Evolutionary conservation across 1,284 basidiomycete species (phyloP), one percentile per base, ranked within the genome.

Genomic region (Leccinum proximum): DNA sequence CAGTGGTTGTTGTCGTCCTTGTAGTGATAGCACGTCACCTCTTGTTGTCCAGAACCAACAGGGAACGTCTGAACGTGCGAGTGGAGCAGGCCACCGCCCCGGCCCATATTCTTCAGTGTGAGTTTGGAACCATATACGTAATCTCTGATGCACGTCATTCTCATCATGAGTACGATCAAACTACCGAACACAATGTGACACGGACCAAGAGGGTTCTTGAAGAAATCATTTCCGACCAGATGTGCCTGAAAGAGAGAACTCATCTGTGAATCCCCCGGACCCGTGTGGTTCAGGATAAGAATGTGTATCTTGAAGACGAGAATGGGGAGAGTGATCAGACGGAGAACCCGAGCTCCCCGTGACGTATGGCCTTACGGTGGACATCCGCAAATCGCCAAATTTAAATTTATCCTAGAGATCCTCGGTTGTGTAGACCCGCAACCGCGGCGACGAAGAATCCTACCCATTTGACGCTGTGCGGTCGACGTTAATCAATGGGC

Each of bases 1-100:
- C 94, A 99, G 62, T 98, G 86, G 79, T 99, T 99, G 84, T 99
- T 99, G 65, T 89, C 87, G 77, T 99, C 97, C 79, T 97, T 97
- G 87, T 99, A 98, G 81, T 99, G 97, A 78, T 99, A 99, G 79
- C 97, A 99, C 0, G 97, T 99, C 11, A 99, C 90, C 78, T 99
- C 97, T 74, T 98, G 97, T 76, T 99, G 96, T 65, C 83, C 81
- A 0, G 94, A 97, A n/a, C 96, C 97, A 16, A 88, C 82, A 0
- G 97, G 97, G 76, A 91, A 98, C 0, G 93, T 91, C 76, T 98
- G 97, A 22, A 97, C 85, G 77, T 99, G 97, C 13, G 97, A 98
- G 77, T 99, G 97, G 1, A 99, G 82, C 4, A 99, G 83, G 53
- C 97, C 97, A 63, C 97, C 97, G 38, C 97, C 97, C 82, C 94